Evolutionary conservation across 768 basidiomycete genomes (phyloP).

Genomic region (Sarcodon sp.): DNA sequence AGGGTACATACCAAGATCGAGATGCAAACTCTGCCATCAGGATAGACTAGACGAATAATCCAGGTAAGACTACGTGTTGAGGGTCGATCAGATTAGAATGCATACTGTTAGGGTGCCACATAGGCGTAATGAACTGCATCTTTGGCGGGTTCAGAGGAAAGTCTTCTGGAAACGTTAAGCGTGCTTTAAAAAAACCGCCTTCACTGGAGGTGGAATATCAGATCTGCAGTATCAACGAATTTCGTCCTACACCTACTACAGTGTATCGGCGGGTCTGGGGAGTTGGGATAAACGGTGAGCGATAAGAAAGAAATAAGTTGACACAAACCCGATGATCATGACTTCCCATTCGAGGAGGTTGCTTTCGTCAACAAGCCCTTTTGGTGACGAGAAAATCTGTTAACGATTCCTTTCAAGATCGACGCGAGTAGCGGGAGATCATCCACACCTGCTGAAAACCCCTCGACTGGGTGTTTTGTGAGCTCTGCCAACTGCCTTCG

Average conservation of each 20-base stretch:
- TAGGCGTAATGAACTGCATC: slow-evolving; percentile 90
- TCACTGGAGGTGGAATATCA: slow-evolving; percentile 41
- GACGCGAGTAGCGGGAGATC: slow-evolving; percentile 2
- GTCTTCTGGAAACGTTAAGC: slow-evolving; percentile 80
- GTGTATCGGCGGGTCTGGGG: slow-evolving; percentile 76
- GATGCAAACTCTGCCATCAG: slow-evolving; percentile 88
- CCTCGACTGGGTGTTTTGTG: slow-evolving; percentile 87
- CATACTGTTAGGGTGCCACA: slow-evolving; percentile 98
- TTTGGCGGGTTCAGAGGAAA: slow-evolving; percentile 88
- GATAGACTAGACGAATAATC: slow-evolving; percentile 52
- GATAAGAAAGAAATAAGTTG: not conserved
- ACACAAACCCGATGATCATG: slow-evolving; percentile 77
- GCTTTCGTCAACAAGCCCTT: slow-evolving; percentile 88
- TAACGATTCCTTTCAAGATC: slow-evolving; percentile 12
- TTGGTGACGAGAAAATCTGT: slow-evolving; percentile 15
- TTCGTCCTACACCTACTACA: slow-evolving; percentile 53
- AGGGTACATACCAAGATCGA: slow-evolving; percentile 65
- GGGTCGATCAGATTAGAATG: slow-evolving; percentile 2
- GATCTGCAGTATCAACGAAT: not conserved
- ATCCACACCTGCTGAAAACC: slow-evolving; percentile 81
- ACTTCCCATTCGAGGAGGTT: slow-evolving; percentile 97
- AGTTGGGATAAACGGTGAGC: not conserved
- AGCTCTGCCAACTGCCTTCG: slow-evolving; percentile 75
- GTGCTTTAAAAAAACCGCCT: slow-evolving; percentile 91
- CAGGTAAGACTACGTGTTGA: not conserved